Evolutionary conservation across 148 eudicot species (phyloP).

Genomic region (Cornus florida): DNA sequence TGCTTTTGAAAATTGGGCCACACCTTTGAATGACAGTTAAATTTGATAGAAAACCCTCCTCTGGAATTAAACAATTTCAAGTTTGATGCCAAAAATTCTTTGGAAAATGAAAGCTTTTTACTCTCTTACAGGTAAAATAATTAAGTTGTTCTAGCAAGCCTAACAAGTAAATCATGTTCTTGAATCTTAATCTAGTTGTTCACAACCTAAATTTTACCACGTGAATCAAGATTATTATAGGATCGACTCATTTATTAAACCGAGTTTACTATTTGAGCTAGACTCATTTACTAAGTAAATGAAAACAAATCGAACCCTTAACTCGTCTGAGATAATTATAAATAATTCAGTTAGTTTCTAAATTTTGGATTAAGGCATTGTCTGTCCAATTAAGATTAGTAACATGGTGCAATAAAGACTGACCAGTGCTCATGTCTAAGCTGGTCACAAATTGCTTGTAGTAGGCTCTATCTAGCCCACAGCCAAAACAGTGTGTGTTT

Average conservation of each 20-base stretch:
- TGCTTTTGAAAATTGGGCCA: conserved; percentile 45
- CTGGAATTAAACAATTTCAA: background rate
- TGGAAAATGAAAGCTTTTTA: background rate
- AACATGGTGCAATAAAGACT: background rate
- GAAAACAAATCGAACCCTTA: too few relatives aligned
- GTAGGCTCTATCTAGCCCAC: too few relatives aligned
- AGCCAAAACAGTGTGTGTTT: background rate
- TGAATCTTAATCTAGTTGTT: too few relatives aligned
- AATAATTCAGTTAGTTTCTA: too few relatives aligned
- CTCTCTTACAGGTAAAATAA: background rate
- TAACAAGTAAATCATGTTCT: too few relatives aligned
- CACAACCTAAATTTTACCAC: too few relatives aligned
- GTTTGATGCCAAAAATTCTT: background rate
- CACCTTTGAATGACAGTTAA: background rate
- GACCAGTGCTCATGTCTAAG: too few relatives aligned
- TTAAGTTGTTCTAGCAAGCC: too few relatives aligned
- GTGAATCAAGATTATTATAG: too few relatives aligned
- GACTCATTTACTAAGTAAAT: too few relatives aligned
- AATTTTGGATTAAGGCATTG: background rate
- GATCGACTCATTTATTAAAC: background rate
- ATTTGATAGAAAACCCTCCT: background rate
- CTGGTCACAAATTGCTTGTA: background rate
- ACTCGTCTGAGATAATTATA: too few relatives aligned
- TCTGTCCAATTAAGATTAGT: background rate
- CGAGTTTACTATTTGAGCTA: too few relatives aligned